Evolutionary conservation across 805 yeast genomes (phyloP).

Genomic region (Sugiyamaella chiloensis): DNA sequence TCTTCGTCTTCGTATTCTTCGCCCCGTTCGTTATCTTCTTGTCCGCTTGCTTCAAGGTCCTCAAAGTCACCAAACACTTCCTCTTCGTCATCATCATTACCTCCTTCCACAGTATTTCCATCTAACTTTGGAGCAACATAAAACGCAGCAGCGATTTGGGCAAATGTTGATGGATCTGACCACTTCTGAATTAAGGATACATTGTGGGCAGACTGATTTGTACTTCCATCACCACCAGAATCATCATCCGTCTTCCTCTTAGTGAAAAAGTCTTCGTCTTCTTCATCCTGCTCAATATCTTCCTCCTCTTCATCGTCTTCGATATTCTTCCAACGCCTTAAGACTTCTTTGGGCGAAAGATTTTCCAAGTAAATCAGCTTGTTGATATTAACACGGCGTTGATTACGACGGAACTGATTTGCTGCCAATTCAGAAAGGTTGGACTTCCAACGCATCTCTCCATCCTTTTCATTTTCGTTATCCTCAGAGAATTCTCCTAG

Average conservation of each 20-base stretch:
- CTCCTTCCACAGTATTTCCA: conserved; percentile 23
- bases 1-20: conserved; percentile 32
- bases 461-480: conserved; percentile 24
- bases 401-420: conserved; percentile 51
- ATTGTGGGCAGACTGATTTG: conserved; percentile 15
- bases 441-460: conserved; percentile 32
- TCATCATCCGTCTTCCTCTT: conserved; percentile 19
- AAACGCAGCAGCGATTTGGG: conserved; percentile 24
- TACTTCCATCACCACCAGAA: conserved; percentile 19
- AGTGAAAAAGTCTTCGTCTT: conserved; percentile 30
- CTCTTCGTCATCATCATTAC: conserved; percentile 31
- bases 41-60: conserved; percentile 38
- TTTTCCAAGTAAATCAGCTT: conserved; percentile 78
- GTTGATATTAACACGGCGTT: conserved; percentile 72
- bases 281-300: conserved; percentile 32
- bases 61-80: conserved; percentile 43
- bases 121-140: conserved; percentile 22
- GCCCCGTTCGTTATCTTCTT: conserved; percentile 36
- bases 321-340: conserved; percentile 30
- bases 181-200: conserved; percentile 21
- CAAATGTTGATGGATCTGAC: conserved; percentile 21
- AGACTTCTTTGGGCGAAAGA: conserved; percentile 54
- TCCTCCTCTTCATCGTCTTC: conserved; percentile 27
- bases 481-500: conserved; percentile 42
- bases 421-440: conserved; percentile 50